Evolutionary conservation across 352 stramenopile species (phyloP).

Genomic region (Globisporangium paroecandrum): DNA sequence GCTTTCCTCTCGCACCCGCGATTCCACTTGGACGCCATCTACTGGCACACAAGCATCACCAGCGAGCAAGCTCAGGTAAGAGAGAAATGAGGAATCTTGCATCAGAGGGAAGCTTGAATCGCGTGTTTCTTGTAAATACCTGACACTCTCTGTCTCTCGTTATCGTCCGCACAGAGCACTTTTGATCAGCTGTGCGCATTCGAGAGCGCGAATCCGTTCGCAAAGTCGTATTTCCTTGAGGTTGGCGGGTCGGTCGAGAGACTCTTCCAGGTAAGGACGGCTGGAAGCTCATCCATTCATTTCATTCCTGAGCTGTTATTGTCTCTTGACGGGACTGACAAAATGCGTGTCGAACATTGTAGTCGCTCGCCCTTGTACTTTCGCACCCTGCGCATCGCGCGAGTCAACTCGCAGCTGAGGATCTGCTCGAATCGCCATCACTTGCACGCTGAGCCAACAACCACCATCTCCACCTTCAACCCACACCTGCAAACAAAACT

Average conservation of each 20-base stretch:
- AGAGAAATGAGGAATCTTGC: too few species aligned
- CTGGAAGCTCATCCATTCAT: conserved; percentile 5
- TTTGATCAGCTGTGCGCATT: conserved; percentile 50
- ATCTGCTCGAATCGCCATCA: conserved; percentile 30
- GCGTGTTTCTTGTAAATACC: neutral
- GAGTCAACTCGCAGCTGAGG: conserved; percentile 42
- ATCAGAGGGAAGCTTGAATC: neutral
- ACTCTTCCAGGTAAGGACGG: conserved; percentile 46
- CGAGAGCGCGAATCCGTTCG: conserved; percentile 38
- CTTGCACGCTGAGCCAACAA: neutral
- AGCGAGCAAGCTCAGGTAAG: conserved; percentile 33
- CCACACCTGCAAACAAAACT: neutral
- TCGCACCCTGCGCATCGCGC: conserved; percentile 47
- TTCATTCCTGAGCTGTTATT: conserved; percentile 7
- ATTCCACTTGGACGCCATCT: conserved; percentile 44
- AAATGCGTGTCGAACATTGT: neutral
- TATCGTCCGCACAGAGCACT: conserved; percentile 5
- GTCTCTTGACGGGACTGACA: neutral
- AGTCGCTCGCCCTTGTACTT: conserved; percentile 42
- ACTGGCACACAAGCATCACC: conserved; percentile 41
- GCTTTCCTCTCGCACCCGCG: conserved; percentile 29
- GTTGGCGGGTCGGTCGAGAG: conserved; percentile 42
- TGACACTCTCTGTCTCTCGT: neutral
- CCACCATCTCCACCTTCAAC: neutral
- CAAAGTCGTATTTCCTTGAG: conserved; percentile 51